Conservation (phyloP, 768 basidiomycete species). For the Xerocomellus dryophilus region DNA sequence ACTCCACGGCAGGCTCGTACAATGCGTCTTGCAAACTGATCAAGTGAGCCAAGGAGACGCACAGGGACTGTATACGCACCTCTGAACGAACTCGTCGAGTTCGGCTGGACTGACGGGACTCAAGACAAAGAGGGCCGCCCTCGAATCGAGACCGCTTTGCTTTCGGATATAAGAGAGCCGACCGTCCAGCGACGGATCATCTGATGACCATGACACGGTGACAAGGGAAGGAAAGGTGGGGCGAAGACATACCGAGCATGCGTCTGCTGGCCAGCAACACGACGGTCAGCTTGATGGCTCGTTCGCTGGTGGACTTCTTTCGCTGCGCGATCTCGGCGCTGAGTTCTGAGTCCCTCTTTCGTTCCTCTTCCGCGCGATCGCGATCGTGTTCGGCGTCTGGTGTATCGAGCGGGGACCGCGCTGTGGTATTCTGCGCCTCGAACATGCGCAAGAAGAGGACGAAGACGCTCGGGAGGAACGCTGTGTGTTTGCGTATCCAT, state of each 20-base stretch:
- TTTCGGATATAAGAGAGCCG: constrained; percentile 85
- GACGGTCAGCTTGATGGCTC: constrained; percentile 91
- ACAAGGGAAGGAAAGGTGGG: not conserved
- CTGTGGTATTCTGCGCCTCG: constrained; percentile 52
- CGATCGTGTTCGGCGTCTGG: constrained; percentile 53
- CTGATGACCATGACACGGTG: constrained; percentile 37
- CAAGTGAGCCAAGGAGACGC: not conserved
- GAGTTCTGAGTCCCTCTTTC: constrained; percentile 68
- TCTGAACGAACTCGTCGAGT: constrained; percentile 83
- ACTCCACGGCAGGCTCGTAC: constrained; percentile 86
- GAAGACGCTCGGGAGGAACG: constrained; percentile 89
- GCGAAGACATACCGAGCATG: constrained; percentile 66
- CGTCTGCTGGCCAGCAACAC: constrained; percentile 87
- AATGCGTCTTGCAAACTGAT: constrained; percentile 82
- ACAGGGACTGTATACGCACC: constrained; percentile 40
- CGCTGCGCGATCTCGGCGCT: constrained; percentile 75
- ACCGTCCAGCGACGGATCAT: constrained; percentile 79
- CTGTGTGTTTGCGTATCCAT: constrained; percentile 95
- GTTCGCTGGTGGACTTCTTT: constrained; percentile 77
- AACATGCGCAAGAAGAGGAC: constrained; percentile 85
- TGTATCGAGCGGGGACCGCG: constrained; percentile 53
- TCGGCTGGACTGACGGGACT: constrained; percentile 88
- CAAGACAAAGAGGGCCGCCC: constrained; percentile 90
- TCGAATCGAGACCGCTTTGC: constrained; percentile 85
- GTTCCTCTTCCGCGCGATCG: constrained; percentile 65